Evolutionary conservation across 257 asterid species (phyloP).

Genomic region (Verbena officinalis): DNA sequence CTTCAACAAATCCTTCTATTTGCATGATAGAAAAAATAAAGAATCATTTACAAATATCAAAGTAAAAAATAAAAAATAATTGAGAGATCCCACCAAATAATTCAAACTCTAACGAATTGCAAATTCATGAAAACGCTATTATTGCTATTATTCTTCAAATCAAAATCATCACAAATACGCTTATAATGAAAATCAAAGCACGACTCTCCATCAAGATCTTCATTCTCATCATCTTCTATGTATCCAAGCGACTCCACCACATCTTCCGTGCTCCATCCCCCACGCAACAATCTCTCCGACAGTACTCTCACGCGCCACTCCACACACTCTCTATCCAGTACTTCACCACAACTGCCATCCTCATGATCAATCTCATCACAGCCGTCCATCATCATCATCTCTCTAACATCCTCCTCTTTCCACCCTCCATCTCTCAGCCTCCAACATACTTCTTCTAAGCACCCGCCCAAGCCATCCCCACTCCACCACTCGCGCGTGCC

Average conservation of each 20-base stretch:
- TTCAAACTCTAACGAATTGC: neutral
- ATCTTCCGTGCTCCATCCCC: constrained; percentile 88
- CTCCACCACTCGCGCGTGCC: constrained; percentile 56
- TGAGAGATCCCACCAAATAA: neutral
- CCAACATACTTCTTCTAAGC: constrained; percentile 59
- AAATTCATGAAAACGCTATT: neutral
- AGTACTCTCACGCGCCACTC: constrained; percentile 49
- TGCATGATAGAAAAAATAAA: neutral
- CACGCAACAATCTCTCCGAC: constrained; percentile 57
- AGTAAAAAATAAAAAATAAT: neutral
- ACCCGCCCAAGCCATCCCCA: constrained; percentile 51
- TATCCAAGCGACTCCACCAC: constrained; percentile 74
- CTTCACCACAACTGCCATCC: neutral
- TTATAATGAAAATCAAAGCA: constrained; percentile 45
- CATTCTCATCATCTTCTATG: constrained; percentile 21
- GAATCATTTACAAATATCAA: neutral
- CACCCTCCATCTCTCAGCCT: constrained; percentile 81
- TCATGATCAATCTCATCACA: constrained; percentile 20
- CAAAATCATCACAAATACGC: constrained; percentile 17
- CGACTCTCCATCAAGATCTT: constrained; percentile 38
- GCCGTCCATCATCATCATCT: constrained; percentile 86
- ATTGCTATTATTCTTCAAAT: neutral
- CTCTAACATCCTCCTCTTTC: constrained; percentile 87
- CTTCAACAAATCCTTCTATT: too few relatives aligned
- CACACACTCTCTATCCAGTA: constrained; percentile 30